Conservation (phyloP, 371 early-diverging fungal genomes). For the Apophysomyces trapeziformis region DNA sequence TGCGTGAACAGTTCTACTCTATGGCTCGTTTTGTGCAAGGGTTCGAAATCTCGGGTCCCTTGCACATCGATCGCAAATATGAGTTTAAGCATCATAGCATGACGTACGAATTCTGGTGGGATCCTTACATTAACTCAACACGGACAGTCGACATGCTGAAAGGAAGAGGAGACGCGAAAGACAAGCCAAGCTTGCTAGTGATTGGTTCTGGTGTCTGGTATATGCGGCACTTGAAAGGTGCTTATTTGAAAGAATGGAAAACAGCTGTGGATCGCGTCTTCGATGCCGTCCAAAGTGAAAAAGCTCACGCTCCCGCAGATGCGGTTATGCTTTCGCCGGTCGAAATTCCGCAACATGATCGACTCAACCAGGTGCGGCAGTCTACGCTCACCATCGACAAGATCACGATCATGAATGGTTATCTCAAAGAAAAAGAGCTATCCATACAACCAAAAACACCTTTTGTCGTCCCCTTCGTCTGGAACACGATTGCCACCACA, state of each 20-base stretch:
- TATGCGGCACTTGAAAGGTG: slow-evolving; percentile 49
- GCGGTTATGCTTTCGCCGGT: slow-evolving; percentile 45
- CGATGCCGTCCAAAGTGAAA: slow-evolving; percentile 23
- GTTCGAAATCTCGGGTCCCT: slow-evolving; percentile 28
- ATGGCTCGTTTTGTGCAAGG: slow-evolving; percentile 47
- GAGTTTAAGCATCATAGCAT: slow-evolving; percentile 31
- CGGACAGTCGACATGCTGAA: slow-evolving; percentile 29
- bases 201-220: slow-evolving; percentile 68
- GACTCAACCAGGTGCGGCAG: slow-evolving; percentile 45
- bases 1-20: slow-evolving; percentile 64
- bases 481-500: slow-evolving; percentile 51
- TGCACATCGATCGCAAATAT: slow-evolving; percentile 37
- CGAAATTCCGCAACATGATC: slow-evolving; percentile 37
- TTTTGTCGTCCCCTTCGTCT: slow-evolving; percentile 55
- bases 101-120: slow-evolving; percentile 66
- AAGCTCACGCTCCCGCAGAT: slow-evolving; percentile 29
- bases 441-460: slow-evolving; percentile 21
- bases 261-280: slow-evolving; percentile 45
- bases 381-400: slow-evolving; percentile 46
- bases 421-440: slow-evolving; percentile 36
- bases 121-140: slow-evolving; percentile 66
- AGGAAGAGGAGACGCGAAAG: slow-evolving; percentile 19
- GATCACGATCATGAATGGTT: slow-evolving; percentile 60
- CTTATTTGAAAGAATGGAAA: slow-evolving; percentile 55
- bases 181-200: slow-evolving; percentile 45